A percentile compares a stretch with the other conserved stretches of the same genome.
Conservation (phyloP, 2,329 filamentous ascomycete genomes). For the Aciculosporium take region DNA sequence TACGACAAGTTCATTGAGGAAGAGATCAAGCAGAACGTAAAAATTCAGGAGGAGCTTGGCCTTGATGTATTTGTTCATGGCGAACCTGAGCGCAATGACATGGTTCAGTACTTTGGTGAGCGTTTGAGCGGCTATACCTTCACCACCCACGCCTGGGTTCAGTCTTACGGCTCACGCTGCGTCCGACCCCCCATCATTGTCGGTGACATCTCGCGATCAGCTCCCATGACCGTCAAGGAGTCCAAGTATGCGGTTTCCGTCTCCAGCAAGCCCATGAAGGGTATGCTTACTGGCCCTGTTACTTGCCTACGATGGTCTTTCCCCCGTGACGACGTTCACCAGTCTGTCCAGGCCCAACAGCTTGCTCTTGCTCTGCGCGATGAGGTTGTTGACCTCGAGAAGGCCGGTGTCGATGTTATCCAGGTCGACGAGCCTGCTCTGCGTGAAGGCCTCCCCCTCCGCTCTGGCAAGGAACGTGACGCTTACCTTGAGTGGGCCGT, state of each 20-base stretch:
- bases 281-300: conserved; percentile 98
- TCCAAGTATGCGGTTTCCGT: conserved; percentile 95
- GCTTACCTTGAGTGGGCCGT: conserved; percentile 97
- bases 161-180: conserved; percentile 96
- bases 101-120: conserved; percentile 99
- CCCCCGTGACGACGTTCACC: conserved; percentile 98
- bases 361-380: conserved; percentile 95
- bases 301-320: conserved; percentile 99
- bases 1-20: conserved; percentile 99
- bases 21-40: conserved; percentile 90
- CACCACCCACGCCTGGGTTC: conserved; percentile 98
- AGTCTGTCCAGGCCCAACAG: conserved; percentile 97
- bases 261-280: conserved; percentile 99
- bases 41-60: conserved; percentile 95
- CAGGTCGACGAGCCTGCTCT: conserved; percentile 98
- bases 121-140: conserved; percentile 93
- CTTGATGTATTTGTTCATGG: conserved; percentile 97
- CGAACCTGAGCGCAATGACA: conserved; percentile 99
- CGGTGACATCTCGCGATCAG: conserved; percentile 92
- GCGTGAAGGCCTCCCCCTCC: conserved; percentile 96
- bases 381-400: conserved; percentile 95
- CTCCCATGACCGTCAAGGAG: conserved; percentile 99
- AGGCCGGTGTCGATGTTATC: conserved; percentile 92
- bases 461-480: conserved; percentile 83
- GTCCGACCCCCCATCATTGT: conserved; percentile 97